A percentile compares a stretch with the other conserved stretches of the same genome.
phyloP scores from a whole-genome alignment of 2,329 filamentous ascomycete species.

The Colletotrichum sp. region DNA sequence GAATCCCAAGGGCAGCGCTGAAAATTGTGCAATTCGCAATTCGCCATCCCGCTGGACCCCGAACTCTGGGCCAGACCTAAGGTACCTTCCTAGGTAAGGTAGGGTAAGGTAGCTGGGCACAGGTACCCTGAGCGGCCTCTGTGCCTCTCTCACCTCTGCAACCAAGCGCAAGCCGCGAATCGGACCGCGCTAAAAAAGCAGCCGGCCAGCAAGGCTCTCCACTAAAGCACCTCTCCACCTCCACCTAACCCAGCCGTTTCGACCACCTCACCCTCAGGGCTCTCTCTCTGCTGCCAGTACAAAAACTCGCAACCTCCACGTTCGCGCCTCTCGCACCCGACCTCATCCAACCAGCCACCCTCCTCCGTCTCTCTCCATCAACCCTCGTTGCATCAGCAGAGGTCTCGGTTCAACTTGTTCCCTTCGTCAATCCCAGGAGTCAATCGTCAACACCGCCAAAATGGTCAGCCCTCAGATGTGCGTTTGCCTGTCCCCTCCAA shows the following conservation, averaged over 20 bases:
- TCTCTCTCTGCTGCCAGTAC: slow-evolving; percentile 8
- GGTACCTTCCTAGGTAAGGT: too few species aligned
- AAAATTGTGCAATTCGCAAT: slow-evolving; percentile 8
- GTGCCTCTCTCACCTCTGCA: neutral
- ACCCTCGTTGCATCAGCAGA: neutral
- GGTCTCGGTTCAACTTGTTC: neutral
- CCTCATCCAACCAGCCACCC: neutral
- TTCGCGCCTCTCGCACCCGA: neutral
- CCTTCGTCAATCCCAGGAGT: neutral
- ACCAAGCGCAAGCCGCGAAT: neutral
- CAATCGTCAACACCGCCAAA: slow-evolving; percentile 19
- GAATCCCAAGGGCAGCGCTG: neutral
- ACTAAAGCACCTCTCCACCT: slow-evolving; percentile 9
- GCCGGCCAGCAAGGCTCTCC: neutral
- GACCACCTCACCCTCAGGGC: slow-evolving; percentile 20
- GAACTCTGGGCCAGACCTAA: neutral
- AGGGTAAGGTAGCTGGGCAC: neutral
- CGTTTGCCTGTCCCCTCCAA: neutral
- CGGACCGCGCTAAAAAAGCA: neutral
- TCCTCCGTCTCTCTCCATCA: neutral
- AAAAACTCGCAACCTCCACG: slow-evolving; percentile 19
- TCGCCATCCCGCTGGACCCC: slow-evolving; percentile 18
- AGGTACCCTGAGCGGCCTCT: neutral
- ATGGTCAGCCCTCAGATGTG: slow-evolving; percentile 33
- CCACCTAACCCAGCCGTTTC: slow-evolving; percentile 12